phyloP scores from a whole-genome alignment of 345 rosid genomes.

The Sonneratia alba region DNA sequence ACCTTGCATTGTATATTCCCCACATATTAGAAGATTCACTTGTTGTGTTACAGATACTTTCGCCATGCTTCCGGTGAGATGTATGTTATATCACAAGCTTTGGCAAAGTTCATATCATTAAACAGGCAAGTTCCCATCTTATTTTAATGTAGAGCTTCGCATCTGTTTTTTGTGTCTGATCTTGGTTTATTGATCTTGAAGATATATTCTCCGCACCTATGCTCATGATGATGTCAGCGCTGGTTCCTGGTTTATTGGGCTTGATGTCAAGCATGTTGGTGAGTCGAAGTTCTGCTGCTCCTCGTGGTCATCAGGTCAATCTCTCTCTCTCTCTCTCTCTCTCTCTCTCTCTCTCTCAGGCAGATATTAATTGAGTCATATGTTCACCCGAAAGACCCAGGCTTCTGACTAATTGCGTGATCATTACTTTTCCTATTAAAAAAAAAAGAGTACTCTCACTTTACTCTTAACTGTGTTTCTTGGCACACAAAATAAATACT shows the following conservation, averaged over 20 bases:
- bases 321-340: background rate
- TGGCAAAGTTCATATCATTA: constrained; percentile 16
- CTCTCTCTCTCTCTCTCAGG: no score
- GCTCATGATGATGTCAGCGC: constrained; percentile 20
- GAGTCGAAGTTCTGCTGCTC: constrained; percentile 24
- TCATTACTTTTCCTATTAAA: background rate
- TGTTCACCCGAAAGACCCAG: no score
- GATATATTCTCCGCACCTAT: constrained; percentile 17
- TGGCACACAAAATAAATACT: background rate
- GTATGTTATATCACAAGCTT: constrained; percentile 17
- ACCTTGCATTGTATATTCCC: background rate
- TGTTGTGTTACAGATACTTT: constrained; percentile 12
- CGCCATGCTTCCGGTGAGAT: constrained; percentile 23
- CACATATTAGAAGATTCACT: background rate
- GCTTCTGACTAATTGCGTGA: no score
- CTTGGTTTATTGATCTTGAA: constrained; percentile 1
- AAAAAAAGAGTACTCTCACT: background rate
- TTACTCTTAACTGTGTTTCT: background rate
- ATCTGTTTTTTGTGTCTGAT: background rate
- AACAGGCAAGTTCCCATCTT: constrained; percentile 9
- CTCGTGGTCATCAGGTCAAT: constrained; percentile 21
- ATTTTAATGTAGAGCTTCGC: background rate
- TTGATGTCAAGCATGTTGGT: constrained; percentile 33
- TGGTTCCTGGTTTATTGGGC: constrained; percentile 37
- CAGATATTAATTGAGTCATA: no score